Conservation (phyloP, 2,329 filamentous ascomycete species). For the Fusarium verticillioides region DNA sequence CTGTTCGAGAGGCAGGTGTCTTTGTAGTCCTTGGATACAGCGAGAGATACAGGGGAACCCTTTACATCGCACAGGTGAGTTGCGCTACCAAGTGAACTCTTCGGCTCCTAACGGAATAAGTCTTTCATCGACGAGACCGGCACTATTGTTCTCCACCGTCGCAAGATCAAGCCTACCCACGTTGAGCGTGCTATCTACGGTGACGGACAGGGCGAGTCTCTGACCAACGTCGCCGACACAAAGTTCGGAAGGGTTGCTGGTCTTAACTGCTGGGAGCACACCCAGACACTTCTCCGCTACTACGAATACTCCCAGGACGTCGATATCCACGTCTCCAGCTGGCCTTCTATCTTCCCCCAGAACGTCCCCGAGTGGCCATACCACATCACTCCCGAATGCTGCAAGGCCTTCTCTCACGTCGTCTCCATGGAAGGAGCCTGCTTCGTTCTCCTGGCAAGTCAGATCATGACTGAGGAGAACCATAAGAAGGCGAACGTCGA, state of each 20-base stretch:
- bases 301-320: conserved; percentile 56
- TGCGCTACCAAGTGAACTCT: rapidly evolving
- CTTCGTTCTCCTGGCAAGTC: conserved; percentile 64
- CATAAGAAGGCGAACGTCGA: conserved; percentile 41
- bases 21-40: conserved; percentile 56
- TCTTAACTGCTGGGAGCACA: conserved; percentile 62
- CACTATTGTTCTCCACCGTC: conserved; percentile 52
- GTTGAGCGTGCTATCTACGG: conserved; percentile 62
- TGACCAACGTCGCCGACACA: conserved; percentile 52
- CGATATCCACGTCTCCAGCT: conserved; percentile 59
- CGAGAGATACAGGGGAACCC: conserved; percentile 50
- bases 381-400: conserved; percentile 38
- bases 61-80: conserved; percentile 54
- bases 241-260: conserved; percentile 54
- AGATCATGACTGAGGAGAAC: conserved; percentile 57
- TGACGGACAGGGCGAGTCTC: conserved; percentile 53
- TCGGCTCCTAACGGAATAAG: conserved; percentile 33
- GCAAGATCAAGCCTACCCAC: conserved; percentile 64
- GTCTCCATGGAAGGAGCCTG: conserved; percentile 66
- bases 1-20: conserved; percentile 58
- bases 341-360: conserved; percentile 49
- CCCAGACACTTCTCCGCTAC: conserved; percentile 60
- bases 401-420: conserved; percentile 55
- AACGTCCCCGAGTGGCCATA: conserved; percentile 36
- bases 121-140: conserved; percentile 55